Percentiles rank a stretch among this genome's conserved stretches.
Evolutionary conservation across 2,329 filamentous ascomycete species (phyloP).

Genomic region (Rosellinia necatrix): DNA sequence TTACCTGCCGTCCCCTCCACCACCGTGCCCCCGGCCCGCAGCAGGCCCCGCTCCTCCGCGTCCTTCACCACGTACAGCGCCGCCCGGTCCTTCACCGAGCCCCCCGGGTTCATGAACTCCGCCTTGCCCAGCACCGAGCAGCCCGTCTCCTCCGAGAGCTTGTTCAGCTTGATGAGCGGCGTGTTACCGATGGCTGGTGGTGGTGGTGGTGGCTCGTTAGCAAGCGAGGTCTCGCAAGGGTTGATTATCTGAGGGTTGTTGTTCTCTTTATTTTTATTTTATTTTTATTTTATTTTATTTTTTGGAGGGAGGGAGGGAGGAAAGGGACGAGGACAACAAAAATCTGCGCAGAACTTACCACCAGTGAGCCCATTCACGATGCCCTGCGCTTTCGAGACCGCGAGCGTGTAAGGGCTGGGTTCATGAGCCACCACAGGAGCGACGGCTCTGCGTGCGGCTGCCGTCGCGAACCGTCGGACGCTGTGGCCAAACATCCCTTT

Average conservation of each 20-base stretch:
- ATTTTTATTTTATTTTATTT: too few relatives aligned
- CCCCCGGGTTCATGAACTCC: conserved; percentile 98
- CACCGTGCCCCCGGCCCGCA: conserved; percentile 87
- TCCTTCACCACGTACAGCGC: conserved; percentile 93
- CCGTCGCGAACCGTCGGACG: conserved; percentile 69
- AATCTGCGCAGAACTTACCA: conserved; percentile 67
- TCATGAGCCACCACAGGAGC: conserved; percentile 37
- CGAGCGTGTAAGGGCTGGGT: conserved; percentile 65
- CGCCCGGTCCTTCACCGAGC: conserved; percentile 93
- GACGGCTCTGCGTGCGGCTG: conserved; percentile 54
- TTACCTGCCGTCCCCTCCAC: conserved; percentile 97
- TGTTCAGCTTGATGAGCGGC: conserved; percentile 87
- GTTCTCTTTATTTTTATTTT: too few relatives aligned
- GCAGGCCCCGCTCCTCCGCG: conserved; percentile 84
- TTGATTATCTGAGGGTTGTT: too few relatives aligned
- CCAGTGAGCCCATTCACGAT: conserved; percentile 78
- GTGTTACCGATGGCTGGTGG: conserved; percentile 91
- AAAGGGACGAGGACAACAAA: too few relatives aligned
- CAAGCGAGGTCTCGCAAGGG: too few relatives aligned
- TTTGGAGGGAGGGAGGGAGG: not conserved
- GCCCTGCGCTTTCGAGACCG: conserved; percentile 79
- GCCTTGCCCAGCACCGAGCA: conserved; percentile 96
- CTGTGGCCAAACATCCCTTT: conserved; percentile 69
- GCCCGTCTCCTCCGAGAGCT: conserved; percentile 85
- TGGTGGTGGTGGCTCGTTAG: conserved; percentile 6